Evolutionary conservation across 352 stramenopile genomes (phyloP), one percentile per base, ranked within the genome.

Genomic region (Phytophthora idaei): DNA sequence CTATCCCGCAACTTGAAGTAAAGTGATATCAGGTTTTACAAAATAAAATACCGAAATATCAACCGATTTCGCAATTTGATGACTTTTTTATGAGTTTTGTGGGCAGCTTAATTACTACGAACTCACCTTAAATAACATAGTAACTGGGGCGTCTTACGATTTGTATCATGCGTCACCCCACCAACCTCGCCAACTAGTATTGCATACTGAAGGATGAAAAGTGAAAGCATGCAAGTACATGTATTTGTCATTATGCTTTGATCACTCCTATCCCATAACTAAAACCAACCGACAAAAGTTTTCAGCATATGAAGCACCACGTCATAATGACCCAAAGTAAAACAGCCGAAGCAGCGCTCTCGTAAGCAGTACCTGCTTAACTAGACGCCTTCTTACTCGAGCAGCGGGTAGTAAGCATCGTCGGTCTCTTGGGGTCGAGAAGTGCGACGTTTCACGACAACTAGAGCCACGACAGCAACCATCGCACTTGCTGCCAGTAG

Each of bases 321-420:
- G 27, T 39, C 36, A 41, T 59, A 28, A 49, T 37, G 31, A 37
- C 53, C 54, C 36, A 42, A 42, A 42, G 36, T 42, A 39, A 39
- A 39, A 39, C 34, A 39, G 34, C 34, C 10, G 36, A 42, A 42
- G 36, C 36, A 42, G 36, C 36, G 11, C 36, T 42, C 12, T 42
- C 12, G 3, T 11, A n/a, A 42, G 36, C 12, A 42, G 36, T 4
- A 5, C 5, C 36, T 42, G 36, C 36, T n/a, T 42, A 25, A 28
- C 12, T 28, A 44, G 12, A 41, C 3, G 27, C 17, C 34, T 50
- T 25, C n/a, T 49, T 81, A 90, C 61, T 81, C 64, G 29, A 90
- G 63, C 37, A 90, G 62, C 11, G 81, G 76, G 50, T 89, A 86
- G 67, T 89, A 87, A 28, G 77, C 79, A 45, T 89, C 78, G 6